These are phyloP conservation scores for Herpetomonas samuelpessoai DNA, from an alignment of 208 protist genomes.

Conservation along the genomic window DNA sequence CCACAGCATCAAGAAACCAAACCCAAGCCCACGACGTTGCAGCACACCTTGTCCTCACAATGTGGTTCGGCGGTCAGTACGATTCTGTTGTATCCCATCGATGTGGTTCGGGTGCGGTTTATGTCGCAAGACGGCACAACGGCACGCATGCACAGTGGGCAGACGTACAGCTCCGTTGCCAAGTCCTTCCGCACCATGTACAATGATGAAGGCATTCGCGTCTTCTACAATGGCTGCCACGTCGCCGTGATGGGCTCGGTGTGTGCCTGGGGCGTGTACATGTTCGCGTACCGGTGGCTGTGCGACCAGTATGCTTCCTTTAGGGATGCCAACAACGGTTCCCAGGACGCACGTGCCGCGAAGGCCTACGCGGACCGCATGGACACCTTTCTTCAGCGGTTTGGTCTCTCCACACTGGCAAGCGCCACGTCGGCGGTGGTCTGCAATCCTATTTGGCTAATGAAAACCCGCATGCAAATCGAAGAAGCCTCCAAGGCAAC, in stretches of 20 bases:
- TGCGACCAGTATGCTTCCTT: conserved; percentile 18
- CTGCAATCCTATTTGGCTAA: conserved; percentile 87
- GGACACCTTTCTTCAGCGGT: conserved; percentile 44
- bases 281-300: conserved; percentile 80
- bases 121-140: conserved; percentile 74
- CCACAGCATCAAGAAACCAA: no score
- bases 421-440: conserved; percentile 54
- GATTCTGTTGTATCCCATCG: conserved; percentile 66
- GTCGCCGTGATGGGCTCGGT: conserved; percentile 51
- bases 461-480: conserved; percentile 91
- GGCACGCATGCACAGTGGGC: conserved; percentile 53
- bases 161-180: conserved; percentile 35
- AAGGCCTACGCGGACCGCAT: conserved; percentile 9
- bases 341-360: not conserved
- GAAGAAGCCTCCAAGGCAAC: conserved; percentile 27
- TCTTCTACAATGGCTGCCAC: conserved; percentile 55
- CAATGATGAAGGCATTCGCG: conserved; percentile 46
- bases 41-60: conserved; percentile 46
- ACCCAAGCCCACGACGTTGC: conserved; percentile 13
- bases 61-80: conserved; percentile 38
- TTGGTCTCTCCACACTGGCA: conserved; percentile 54
- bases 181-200: conserved; percentile 27
- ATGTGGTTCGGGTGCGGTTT: conserved; percentile 75
- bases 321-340: conserved; percentile 4
- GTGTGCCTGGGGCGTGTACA: conserved; percentile 69